phyloP scores from a whole-genome alignment of 306 rosid species.

The Phaseolus lunatus region DNA sequence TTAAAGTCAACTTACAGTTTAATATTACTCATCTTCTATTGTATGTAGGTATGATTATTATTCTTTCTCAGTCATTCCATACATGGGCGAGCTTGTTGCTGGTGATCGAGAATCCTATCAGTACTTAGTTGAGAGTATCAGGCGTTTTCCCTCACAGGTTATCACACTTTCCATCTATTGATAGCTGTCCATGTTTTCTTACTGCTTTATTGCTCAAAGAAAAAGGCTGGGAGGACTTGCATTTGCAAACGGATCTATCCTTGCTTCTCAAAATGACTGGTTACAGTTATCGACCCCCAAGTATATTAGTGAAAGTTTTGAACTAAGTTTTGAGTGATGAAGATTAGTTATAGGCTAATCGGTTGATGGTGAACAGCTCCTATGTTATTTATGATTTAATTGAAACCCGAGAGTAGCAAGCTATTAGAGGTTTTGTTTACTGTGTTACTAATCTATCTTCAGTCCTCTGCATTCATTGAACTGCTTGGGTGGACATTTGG shows the following conservation, averaged over 20 bases:
- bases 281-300: too few relatives aligned
- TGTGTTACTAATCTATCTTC: too few relatives aligned
- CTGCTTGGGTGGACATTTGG: too few relatives aligned
- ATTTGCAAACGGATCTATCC: neutral
- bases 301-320: too few relatives aligned
- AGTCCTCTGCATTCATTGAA: too few relatives aligned
- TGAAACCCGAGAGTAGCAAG: too few relatives aligned
- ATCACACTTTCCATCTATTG: constrained; percentile 34
- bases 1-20: constrained; percentile 36
- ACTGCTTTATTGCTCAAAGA: constrained; percentile 18
- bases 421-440: too few relatives aligned
- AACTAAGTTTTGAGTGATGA: too few relatives aligned
- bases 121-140: constrained; percentile 94
- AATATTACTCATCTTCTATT: constrained; percentile 45
- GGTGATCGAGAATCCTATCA: constrained; percentile 90
- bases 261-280: constrained; percentile 15
- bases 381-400: too few relatives aligned
- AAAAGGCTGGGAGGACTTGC: neutral
- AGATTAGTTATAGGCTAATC: too few relatives aligned
- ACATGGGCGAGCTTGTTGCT: constrained; percentile 80
- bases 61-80: constrained; percentile 80
- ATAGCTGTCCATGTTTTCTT: constrained; percentile 30
- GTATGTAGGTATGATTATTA: constrained; percentile 80
- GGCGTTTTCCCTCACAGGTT: constrained; percentile 92
- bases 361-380: too few relatives aligned